A percentile compares a stretch with the other conserved stretches of the same genome.
phyloP scores from a whole-genome alignment of 2,329 filamentous ascomycete species.

The Claviceps sp. region DNA sequence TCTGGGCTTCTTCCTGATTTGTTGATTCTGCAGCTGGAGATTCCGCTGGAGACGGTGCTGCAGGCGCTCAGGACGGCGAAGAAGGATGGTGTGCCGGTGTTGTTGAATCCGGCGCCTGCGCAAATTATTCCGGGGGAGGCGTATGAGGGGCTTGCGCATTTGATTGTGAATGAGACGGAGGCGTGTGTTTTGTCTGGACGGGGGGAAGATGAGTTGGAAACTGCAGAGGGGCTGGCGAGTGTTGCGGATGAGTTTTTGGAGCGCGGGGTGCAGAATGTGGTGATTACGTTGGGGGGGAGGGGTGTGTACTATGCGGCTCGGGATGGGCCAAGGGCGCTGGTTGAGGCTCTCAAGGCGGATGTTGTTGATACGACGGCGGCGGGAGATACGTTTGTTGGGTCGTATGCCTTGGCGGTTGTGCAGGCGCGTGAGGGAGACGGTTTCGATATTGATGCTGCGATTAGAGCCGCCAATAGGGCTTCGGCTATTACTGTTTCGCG shows the following conservation, averaged over 20 bases:
- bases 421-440: conserved; percentile 17
- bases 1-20: conserved; percentile 35
- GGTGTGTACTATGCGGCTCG: conserved; percentile 56
- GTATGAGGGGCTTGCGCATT: conserved; percentile 56
- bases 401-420: conserved; percentile 65
- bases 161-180: conserved; percentile 87
- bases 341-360: conserved; percentile 52
- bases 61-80: conserved; percentile 42
- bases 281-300: conserved; percentile 72
- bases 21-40: conserved; percentile 68
- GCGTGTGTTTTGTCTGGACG: conserved; percentile 57
- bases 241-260: conserved; percentile 49
- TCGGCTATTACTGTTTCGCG: conserved; percentile 28
- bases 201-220: conserved; percentile 26
- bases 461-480: conserved; percentile 38
- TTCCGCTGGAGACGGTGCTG: conserved; percentile 52
- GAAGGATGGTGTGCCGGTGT: conserved; percentile 40
- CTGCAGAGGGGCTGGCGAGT: conserved; percentile 26
- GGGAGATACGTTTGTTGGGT: conserved; percentile 87
- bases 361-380: conserved; percentile 92
- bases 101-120: conserved; percentile 80
- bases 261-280: conserved; percentile 59
- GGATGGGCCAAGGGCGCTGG: conserved; percentile 28
- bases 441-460: conserved; percentile 44
- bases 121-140: conserved; percentile 51